phyloP scores from a whole-genome alignment of 1,139 yeast species.

The Lodderomyces metapsilosis region DNA sequence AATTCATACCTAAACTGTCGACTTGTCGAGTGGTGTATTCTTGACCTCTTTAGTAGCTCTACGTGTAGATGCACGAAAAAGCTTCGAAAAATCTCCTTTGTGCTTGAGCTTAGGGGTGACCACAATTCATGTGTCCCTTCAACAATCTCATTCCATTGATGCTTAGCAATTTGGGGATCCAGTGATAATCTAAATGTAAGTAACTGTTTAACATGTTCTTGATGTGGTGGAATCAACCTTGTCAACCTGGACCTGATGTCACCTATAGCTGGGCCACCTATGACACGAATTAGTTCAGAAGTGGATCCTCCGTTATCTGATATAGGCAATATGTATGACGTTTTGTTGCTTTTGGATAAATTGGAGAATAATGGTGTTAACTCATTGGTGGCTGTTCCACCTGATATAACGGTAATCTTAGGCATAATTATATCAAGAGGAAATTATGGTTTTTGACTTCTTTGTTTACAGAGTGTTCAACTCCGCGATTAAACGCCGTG shows the following conservation, averaged over 20 bases:
- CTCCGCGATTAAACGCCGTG: conserved; percentile 2
- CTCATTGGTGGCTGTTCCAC: conserved; percentile 77
- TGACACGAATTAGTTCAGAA: conserved; percentile 80
- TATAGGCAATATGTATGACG: conserved; percentile 75
- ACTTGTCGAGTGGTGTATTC: conserved; percentile 41
- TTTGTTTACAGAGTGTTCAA: neutral
- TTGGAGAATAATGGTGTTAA: conserved; percentile 49
- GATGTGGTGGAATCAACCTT: conserved; percentile 57
- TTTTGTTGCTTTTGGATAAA: conserved; percentile 28
- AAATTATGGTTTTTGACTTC: no score
- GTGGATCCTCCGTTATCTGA: conserved; percentile 96
- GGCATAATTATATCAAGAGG: no score
- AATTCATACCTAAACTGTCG: conserved; percentile 67
- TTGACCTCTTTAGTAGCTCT: conserved; percentile 69
- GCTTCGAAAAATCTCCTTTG: conserved; percentile 72
- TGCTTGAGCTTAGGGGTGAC: conserved; percentile 58
- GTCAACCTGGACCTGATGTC: conserved; percentile 84
- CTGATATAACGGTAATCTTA: conserved; percentile 54
- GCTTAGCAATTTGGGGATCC: conserved; percentile 53
- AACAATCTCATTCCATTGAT: conserved; percentile 75
- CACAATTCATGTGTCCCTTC: conserved; percentile 78
- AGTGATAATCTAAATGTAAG: conserved; percentile 62
- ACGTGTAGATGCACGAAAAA: conserved; percentile 77
- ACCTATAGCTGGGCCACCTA: conserved; percentile 96
- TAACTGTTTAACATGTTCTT: conserved; percentile 43